Evolutionary conservation across 305 asterid genomes (phyloP).

Genomic region (Fraxinus nigra): DNA sequence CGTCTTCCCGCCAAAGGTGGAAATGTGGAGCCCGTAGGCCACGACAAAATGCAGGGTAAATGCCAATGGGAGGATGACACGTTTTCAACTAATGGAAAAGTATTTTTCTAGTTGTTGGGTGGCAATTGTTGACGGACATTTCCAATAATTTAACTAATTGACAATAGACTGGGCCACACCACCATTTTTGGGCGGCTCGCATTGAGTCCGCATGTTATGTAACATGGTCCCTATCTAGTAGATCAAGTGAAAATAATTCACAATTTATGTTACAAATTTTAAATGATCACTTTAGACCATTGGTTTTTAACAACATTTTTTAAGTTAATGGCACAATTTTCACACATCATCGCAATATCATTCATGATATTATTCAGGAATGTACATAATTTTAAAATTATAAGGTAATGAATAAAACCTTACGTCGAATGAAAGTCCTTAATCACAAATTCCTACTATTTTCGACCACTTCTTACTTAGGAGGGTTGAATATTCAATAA

Average conservation of each 20-base stretch:
- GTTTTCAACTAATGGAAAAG: constrained; percentile 6
- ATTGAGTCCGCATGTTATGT: neutral
- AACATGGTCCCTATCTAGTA: neutral
- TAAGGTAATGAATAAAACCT: neutral
- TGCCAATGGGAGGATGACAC: constrained; percentile 18
- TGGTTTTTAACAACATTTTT: too few species aligned
- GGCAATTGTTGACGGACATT: neutral
- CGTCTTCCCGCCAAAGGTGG: constrained; percentile 55
- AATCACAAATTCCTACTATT: neutral
- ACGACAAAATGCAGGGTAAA: constrained; percentile 32
- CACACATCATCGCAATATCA: neutral
- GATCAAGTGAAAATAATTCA: neutral
- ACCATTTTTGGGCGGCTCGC: neutral
- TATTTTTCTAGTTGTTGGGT: neutral
- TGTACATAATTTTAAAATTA: neutral
- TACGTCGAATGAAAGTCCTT: neutral
- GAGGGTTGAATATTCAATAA: neutral
- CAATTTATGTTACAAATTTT: neutral
- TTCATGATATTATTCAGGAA: neutral
- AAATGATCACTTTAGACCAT: too few species aligned
- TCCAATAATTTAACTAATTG: neutral
- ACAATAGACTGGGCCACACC: neutral
- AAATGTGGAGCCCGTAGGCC: constrained; percentile 37
- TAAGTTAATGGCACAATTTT: neutral
- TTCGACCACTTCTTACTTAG: neutral